Evolutionary conservation across 2,329 filamentous ascomycete species (phyloP).

Genomic region (Ustilaginoidea virens): DNA sequence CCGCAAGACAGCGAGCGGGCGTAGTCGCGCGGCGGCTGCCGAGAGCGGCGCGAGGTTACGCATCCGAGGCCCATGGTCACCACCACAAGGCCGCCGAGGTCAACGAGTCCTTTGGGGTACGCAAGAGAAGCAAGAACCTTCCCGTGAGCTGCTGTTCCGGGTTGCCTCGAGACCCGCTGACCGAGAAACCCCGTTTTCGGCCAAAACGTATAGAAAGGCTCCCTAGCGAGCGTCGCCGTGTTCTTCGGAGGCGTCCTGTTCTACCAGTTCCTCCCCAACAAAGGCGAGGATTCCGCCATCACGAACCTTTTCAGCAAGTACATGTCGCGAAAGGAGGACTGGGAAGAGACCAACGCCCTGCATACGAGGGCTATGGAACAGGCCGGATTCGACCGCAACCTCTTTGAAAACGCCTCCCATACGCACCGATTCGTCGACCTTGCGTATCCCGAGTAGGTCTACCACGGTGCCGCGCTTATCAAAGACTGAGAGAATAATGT

Average conservation of each 20-base stretch:
- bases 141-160: too few relatives aligned
- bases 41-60: constrained; percentile 31
- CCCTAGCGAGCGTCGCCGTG: constrained; percentile 29
- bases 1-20: constrained; percentile 29
- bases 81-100: constrained; percentile 30
- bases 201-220: constrained; percentile 30
- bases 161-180: too few relatives aligned
- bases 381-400: constrained; percentile 40
- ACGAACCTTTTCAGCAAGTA: constrained; percentile 30
- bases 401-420: constrained; percentile 29
- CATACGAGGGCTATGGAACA: constrained; percentile 37
- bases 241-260: constrained; percentile 27
- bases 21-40: constrained; percentile 20
- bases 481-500: too few relatives aligned
- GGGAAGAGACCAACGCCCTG: constrained; percentile 36
- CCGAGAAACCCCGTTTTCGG: too few relatives aligned
- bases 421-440: constrained; percentile 34
- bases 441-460: constrained; percentile 42
- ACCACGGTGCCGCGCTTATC: too few relatives aligned
- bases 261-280: constrained; percentile 33
- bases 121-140: constrained; percentile 13
- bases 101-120: constrained; percentile 42
- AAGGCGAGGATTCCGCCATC: constrained; percentile 34
- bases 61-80: constrained; percentile 35
- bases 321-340: constrained; percentile 30